Evolutionary conservation across 2,329 filamentous ascomycete species (phyloP), one percentile per base, ranked within the genome.

Genomic region (Monosporascus sp.): DNA sequence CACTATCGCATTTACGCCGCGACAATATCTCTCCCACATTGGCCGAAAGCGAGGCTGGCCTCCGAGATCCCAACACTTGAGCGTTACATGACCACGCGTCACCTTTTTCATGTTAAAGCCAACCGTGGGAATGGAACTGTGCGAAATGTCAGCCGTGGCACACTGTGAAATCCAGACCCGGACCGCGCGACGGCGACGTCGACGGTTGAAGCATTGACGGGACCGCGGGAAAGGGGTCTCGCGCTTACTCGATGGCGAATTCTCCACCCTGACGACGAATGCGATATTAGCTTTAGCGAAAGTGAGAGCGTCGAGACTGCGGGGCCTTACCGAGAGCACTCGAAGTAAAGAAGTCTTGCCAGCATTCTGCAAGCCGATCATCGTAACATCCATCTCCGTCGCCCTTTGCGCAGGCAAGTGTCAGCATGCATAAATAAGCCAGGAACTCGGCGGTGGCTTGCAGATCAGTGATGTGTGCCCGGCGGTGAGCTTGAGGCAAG

Each of bases 21-120:
- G 90, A 74, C 94, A 97, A 72, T 99, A 99, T 67, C 94, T 82
- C 78, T 99, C 94, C 94, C 94, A 99, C 94, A 99, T 99, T 63
- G 90, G 89, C 67, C 94, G 89, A 76, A 97, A 99, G 60, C 93
- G 84, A 63, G 94, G 93, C 75, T 99, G 94, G 51, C 94, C 94
- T 63, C 94, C 94, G 59, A 99, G 84, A 76, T 99, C 94, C 94
- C 94, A 99, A 74, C 94, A 99, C 75, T 97, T 97, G 66, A 99
- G 80, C 64, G 94, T 96, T 70, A 99, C 94, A 82, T 97, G 93
- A 63, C 94, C 94, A 68, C 94, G 93, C 75, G 97, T 92, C 64
- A 99, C 91, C 62, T 89, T 87, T 80, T 97, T 97, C 85, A 97
- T 96, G 73, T 97, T 99, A 79, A 97, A 97, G 60, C 94, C 94